phyloP scores from a whole-genome alignment of 2,329 filamentous ascomycete genomes.

The Curvularia sp. region DNA sequence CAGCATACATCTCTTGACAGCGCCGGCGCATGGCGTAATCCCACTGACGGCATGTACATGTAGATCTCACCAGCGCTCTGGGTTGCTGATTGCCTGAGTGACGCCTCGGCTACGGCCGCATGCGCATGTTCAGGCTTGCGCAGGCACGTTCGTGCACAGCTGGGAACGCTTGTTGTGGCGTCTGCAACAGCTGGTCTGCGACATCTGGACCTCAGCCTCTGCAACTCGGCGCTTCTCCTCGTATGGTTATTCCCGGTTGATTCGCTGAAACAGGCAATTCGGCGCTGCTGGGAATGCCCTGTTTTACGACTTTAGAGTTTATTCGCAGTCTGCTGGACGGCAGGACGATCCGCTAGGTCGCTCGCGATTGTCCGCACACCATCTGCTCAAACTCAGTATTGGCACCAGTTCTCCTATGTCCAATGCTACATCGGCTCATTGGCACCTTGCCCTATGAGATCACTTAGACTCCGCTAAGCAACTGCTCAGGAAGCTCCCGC shows the following conservation, averaged over 20 bases:
- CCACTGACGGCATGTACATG: background rate
- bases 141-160: background rate
- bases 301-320: conserved; percentile 1
- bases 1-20: background rate
- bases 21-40: conserved; percentile 2
- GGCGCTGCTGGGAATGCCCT: background rate
- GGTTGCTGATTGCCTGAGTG: background rate
- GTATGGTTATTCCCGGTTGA: background rate
- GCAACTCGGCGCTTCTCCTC: conserved; percentile 2
- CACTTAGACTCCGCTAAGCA: conserved; percentile 1
- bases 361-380: background rate
- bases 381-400: conserved; percentile 4
- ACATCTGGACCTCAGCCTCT: background rate
- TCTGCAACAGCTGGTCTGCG: background rate
- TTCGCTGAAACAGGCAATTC: background rate
- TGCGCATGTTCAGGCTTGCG: background rate
- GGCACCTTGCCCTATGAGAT: background rate
- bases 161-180: background rate
- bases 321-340: background rate
- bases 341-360: conserved; percentile 5
- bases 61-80: background rate
- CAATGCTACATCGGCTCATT: background rate
- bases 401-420: background rate
- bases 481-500: conserved; percentile 1
- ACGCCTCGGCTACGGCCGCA: background rate